Evolutionary conservation across 2,329 filamentous ascomycete genomes (phyloP), one percentile per base, ranked within the genome.

Genomic region (Nothophoma quercina): DNA sequence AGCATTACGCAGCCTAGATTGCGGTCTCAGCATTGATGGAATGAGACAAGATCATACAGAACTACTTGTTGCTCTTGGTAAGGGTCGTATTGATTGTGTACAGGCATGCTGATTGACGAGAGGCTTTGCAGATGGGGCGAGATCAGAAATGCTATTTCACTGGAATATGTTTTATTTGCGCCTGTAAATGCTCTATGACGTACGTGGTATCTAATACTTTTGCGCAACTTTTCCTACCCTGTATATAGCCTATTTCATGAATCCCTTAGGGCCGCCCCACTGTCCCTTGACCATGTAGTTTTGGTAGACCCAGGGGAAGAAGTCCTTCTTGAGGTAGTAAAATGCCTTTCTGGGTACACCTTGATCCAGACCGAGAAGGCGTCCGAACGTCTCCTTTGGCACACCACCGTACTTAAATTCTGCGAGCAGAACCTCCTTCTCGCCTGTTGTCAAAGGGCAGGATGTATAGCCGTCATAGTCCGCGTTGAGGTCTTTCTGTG

Each of bases 271-370:
- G 5, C 85, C 85, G 18, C 76, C 84, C 85, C 85, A 87, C 7
- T 77, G 83, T 5, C 85, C 85, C 72, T 84, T 86, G 6, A 87
- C 79, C 79, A 86, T 81, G 29, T 77, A 79, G 29, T 82, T 79
- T 45, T 78, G 80, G 70, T 87, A 87, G 2, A 88, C 85, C 85
- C 85, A 87, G 0, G 85, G 85, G 71, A 88, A 88, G 62, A 88
- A 88, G 63, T 87, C 81, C 73, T 85, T 87, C 77, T 88, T 88
- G 35, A 88, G 60, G 60, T 86, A 75, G 59, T 85, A 88, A 64
- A 88, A 88, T 0, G 80, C 74, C 3, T 80, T 78, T 3, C 84
- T 78, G 2, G 85, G 85, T 8, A 72, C 71, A 0, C 69, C 78
- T 69, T 88, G 85, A 60, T 87, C 83, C 6, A 87, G 76, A 1